Evolutionary conservation across 768 basidiomycete genomes (phyloP).

Genomic region (Lactifluus piperatus): DNA sequence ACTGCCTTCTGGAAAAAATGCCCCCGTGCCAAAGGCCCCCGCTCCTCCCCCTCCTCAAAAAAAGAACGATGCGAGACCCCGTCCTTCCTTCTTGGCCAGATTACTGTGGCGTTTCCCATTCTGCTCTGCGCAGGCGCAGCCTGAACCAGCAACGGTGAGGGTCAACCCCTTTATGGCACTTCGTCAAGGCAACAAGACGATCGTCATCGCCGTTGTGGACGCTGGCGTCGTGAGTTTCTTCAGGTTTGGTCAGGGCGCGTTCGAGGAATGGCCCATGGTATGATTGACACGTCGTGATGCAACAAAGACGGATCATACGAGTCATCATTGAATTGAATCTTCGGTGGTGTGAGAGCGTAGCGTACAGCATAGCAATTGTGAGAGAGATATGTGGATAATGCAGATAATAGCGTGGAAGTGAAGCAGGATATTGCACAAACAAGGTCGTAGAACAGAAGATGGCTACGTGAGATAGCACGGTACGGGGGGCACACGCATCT

Average conservation of each 20-base stretch:
- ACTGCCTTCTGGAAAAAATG: neutral
- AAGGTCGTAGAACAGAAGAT: neutral
- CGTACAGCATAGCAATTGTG: slow-evolving; percentile 6
- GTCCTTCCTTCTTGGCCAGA: neutral
- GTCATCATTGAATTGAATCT: neutral
- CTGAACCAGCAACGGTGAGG: slow-evolving; percentile 27
- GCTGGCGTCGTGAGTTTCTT: slow-evolving; percentile 83
- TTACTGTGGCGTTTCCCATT: neutral
- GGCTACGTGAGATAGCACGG: neutral
- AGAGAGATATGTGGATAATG: neutral
- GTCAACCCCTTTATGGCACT: slow-evolving; percentile 73
- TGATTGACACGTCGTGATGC: neutral
- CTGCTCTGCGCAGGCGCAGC: neutral
- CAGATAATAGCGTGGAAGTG: neutral
- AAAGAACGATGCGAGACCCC: neutral
- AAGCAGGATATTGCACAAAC: neutral
- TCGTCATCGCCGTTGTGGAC: slow-evolving; percentile 85
- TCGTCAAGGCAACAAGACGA: slow-evolving; percentile 74
- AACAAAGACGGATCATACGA: neutral
- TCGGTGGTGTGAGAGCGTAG: neutral
- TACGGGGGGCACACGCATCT: neutral
- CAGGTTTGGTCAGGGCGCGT: slow-evolving; percentile 76
- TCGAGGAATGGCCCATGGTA: slow-evolving; percentile 75
- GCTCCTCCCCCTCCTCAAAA: neutral
- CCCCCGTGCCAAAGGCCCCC: neutral